Evolutionary conservation across 495 filamentous ascomycete species (phyloP), one percentile per base, ranked within the genome.

Genomic region (Podospora fimiseda): DNA sequence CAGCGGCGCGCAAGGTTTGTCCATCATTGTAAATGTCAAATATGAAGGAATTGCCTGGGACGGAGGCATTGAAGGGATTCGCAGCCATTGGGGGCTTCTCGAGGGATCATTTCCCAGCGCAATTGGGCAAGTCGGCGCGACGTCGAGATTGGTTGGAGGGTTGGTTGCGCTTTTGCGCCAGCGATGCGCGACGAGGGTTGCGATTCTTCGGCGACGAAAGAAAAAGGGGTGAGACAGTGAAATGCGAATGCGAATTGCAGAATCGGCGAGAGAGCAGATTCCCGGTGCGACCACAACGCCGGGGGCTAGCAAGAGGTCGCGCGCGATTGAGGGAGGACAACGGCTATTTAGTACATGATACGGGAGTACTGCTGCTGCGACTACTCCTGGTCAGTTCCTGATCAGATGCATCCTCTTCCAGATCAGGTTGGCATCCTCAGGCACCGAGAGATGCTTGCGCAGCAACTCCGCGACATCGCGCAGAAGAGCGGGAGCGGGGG

Each of bases 11-110:
- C 46, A 58, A 52, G 36, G 61, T 40, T 24, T 68, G 68, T 51
- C 66, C 63, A 54, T 77, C 70, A 62, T 66, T 67, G 60, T 74
- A 73, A 57, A 77, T 74, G 60, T 77, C 73, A 62, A 73, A 72
- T 8, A 57, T 51, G 61, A 74, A 73, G 53, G 74, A 65, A 55
- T 59, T 65, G 60, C 68, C 71, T 53, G 71, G 62, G 36, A 14
- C 50, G 42, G 70, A 60, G 47, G 65, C 43, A 56, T 76, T 65
- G 59, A 70, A 70, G 49, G 70, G 64, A 58, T 67, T 60, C 60
- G 70, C 66, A 64, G 74, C 77, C 77, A 80, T 81, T 72, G 71
- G 62, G 64, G 55, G 43, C 48, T 33, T 33, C 11, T 41, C 22
- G 47, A 36, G 54, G 37, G 46, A 60, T 51, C 67, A 70, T 70